A percentile compares a stretch with the other conserved stretches of the same genome.
phyloP scores from a whole-genome alignment of 768 basidiomycete genomes.

The Kwoniella newhampshirensis region DNA sequence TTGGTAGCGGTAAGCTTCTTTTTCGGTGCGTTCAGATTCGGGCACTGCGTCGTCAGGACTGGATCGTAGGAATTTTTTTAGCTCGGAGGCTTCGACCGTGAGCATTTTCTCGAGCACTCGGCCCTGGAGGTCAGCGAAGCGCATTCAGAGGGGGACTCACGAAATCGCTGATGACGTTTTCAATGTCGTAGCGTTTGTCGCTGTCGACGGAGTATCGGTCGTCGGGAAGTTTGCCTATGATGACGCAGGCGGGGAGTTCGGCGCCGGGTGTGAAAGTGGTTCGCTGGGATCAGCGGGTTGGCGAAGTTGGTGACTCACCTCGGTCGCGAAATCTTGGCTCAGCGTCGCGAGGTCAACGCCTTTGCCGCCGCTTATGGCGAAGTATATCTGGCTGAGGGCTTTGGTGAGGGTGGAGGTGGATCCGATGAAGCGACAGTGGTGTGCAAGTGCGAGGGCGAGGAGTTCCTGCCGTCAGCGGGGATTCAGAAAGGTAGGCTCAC shows the following conservation, averaged over 20 bases:
- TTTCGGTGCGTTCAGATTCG: constrained; percentile 48
- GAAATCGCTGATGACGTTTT: constrained; percentile 51
- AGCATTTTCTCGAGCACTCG: constrained; percentile 84
- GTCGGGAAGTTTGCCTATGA: constrained; percentile 60
- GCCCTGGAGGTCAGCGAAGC: constrained; percentile 60
- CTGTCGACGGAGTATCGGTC: constrained; percentile 54
- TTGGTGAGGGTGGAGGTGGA: constrained; percentile 87
- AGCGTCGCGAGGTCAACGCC: constrained; percentile 64
- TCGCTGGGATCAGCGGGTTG: constrained; percentile 55
- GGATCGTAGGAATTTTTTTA: constrained; percentile 58
- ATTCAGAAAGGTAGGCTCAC: constrained; percentile 53
- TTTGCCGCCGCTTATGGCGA: constrained; percentile 72
- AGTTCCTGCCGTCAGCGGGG: constrained; percentile 61
- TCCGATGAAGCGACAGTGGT: constrained; percentile 69
- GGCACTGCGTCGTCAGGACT: constrained; percentile 49
- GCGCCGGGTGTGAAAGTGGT: constrained; percentile 73
- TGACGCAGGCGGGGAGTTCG: constrained; percentile 69
- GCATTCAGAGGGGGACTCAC: constrained; percentile 34
- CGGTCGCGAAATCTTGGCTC: constrained; percentile 62
- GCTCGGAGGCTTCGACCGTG: constrained; percentile 66
- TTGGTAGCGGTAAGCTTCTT: constrained; percentile 82
- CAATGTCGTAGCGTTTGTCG: constrained; percentile 53
- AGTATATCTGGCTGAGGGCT: constrained; percentile 82
- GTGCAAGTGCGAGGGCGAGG: constrained; percentile 61
- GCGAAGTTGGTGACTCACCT: constrained; percentile 56